Conservation (phyloP, 768 basidiomycete species). For the Ramaria sp. region DNA sequence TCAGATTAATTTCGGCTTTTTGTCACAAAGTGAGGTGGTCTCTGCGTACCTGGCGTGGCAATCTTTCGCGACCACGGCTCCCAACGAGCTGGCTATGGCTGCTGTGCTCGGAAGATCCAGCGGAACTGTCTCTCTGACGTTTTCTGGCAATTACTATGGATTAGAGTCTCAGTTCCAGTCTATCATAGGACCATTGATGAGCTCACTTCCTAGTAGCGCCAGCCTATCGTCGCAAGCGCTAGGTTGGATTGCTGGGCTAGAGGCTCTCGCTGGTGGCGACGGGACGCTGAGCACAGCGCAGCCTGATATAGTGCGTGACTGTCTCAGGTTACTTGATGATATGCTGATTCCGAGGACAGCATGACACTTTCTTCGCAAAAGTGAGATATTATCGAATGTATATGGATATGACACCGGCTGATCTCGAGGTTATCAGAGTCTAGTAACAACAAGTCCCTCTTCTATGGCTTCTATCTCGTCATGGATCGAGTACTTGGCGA, state of each 20-base stretch:
- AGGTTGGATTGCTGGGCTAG: constrained; percentile 12
- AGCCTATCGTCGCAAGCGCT: constrained; percentile 1
- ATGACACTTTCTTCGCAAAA: constrained; percentile 15
- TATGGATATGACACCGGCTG: background rate
- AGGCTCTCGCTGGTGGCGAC: constrained; percentile 6
- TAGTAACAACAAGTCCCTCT: constrained; percentile 5
- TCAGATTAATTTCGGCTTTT: constrained; percentile 6
- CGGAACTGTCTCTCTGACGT: background rate
- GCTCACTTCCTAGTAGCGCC: background rate
- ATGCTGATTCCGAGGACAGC: constrained; percentile 1
- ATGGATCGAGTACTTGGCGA: constrained; percentile 29
- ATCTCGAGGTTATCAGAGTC: constrained; percentile 8
- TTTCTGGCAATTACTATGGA: constrained; percentile 14
- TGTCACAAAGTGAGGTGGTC: constrained; percentile 20
- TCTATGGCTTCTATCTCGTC: constrained; percentile 21
- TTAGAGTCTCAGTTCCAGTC: constrained; percentile 6
- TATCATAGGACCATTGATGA: constrained; percentile 9
- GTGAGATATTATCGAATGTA: background rate
- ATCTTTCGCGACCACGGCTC: constrained; percentile 11
- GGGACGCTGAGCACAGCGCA: constrained; percentile 10
- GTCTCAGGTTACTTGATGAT: background rate
- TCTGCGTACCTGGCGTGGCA: constrained; percentile 14
- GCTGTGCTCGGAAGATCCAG: background rate
- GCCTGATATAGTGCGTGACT: constrained; percentile 8
- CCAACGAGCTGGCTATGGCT: constrained; percentile 9